Evolutionary conservation across 306 rosid species (phyloP).

Genomic region (Casuarina equisetifolia): DNA sequence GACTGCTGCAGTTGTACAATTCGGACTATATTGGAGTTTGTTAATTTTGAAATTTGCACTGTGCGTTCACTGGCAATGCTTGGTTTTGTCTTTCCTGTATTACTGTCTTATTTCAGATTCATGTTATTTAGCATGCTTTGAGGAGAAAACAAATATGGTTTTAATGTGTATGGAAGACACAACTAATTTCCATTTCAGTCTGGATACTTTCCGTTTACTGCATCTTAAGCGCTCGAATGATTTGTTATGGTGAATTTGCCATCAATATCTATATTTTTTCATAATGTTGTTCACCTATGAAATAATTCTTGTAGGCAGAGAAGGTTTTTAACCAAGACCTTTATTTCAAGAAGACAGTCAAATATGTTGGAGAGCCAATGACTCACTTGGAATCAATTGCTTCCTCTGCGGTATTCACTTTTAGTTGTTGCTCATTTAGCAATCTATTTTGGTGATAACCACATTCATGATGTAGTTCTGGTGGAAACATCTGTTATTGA

Average conservation of each 20-base stretch:
- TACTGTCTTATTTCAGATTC: neutral
- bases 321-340: conserved; percentile 97
- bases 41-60: neutral
- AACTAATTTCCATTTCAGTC: neutral
- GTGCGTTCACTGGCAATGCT: neutral
- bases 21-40: neutral
- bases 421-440: neutral
- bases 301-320: conserved; percentile 66
- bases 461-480: conserved; percentile 8
- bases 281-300: conserved; percentile 14
- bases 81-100: neutral
- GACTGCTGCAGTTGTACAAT: neutral
- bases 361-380: conserved; percentile 96
- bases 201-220: neutral
- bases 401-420: conserved; percentile 78
- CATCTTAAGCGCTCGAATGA: neutral
- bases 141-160: neutral
- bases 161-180: neutral
- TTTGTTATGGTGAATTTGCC: neutral
- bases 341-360: conserved; percentile 90
- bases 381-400: conserved; percentile 99
- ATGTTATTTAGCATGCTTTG: neutral
- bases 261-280: conserved; percentile 5
- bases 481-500: conserved; percentile 13
- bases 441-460: neutral